These are phyloP conservation scores for Ophiostoma tasmaniense DNA, from an alignment of 2,329 filamentous ascomycete genomes.

Conservation along the genomic window DNA sequence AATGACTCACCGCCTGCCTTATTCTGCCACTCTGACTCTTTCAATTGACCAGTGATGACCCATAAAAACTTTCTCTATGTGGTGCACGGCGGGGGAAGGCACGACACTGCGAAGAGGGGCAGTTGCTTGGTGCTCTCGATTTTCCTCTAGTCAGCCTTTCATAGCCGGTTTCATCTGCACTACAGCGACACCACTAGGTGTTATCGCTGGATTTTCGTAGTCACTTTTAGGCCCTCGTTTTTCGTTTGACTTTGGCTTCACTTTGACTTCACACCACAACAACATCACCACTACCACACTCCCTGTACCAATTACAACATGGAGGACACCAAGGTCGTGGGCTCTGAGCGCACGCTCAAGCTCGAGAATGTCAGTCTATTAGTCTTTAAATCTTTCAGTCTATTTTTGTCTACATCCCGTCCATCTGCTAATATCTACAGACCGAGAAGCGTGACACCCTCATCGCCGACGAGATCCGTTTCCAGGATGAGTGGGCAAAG, in stretches of 20 bases:
- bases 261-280: background rate
- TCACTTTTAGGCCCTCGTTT: conserved; percentile 6
- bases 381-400: background rate
- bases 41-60: background rate
- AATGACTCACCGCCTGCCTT: background rate
- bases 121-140: conserved; percentile 6
- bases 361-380: conserved; percentile 30
- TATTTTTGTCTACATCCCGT: background rate
- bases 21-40: background rate
- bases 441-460: conserved; percentile 83
- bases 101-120: conserved; percentile 15
- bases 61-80: background rate
- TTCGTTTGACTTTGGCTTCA: background rate
- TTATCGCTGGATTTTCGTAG: background rate
- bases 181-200: background rate
- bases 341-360: conserved; percentile 21
- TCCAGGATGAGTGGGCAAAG: conserved; percentile 77
- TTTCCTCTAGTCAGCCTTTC: conserved; percentile 11
- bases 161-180: conserved; percentile 4
- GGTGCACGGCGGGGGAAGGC: conserved; percentile 14
- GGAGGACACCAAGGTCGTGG: conserved; percentile 16
- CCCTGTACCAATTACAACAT: conserved; percentile 11
- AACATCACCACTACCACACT: conserved; percentile 1
- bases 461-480: conserved; percentile 75
- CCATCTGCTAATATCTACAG: conserved; percentile 22